Conservation (phyloP, 2,329 filamentous ascomycete species). For the Aspergillus sp. region DNA sequence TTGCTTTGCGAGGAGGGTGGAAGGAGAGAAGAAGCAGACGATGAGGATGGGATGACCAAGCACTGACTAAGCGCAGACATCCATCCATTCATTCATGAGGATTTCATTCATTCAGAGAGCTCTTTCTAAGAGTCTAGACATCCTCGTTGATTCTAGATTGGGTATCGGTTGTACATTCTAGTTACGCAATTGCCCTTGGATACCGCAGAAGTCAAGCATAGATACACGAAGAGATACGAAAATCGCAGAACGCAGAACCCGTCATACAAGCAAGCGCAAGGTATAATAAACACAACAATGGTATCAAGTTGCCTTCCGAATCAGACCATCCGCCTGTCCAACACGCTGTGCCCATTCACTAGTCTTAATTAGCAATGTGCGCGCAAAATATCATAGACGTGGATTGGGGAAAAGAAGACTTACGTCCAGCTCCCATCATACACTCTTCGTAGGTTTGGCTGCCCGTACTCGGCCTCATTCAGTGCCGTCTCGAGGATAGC, state of each 20-base stretch:
- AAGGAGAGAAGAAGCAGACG: not conserved
- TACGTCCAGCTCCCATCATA: slow-evolving; percentile 99
- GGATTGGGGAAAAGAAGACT: slow-evolving; percentile 37
- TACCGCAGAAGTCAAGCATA: not conserved
- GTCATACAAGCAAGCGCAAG: not conserved
- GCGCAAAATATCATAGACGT: not conserved
- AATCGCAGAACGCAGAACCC: not conserved
- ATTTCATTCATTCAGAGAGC: too few relatives aligned
- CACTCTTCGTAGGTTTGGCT: slow-evolving; percentile 58
- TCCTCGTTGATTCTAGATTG: not conserved
- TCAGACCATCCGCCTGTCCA: slow-evolving; percentile 38
- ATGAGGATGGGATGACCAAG: slow-evolving; percentile 1
- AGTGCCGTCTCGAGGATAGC: slow-evolving; percentile 83
- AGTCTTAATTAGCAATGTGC: slow-evolving; percentile 1
- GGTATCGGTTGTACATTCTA: too few relatives aligned
- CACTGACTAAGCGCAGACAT: not conserved
- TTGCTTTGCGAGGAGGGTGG: not conserved
- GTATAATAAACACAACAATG: not conserved
- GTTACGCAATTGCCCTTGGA: not conserved
- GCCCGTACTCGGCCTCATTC: slow-evolving; percentile 65
- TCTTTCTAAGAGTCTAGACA: not conserved
- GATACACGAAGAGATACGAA: too few relatives aligned
- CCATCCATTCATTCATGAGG: not conserved
- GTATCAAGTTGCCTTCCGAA: slow-evolving; percentile 29
- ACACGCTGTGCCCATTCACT: slow-evolving; percentile 47